Percentiles rank a stretch among this genome's conserved stretches.
These are phyloP conservation scores for Trichoderma sp. DNA, from an alignment of 2,329 filamentous ascomycete species.

Conservation along the genomic window DNA sequence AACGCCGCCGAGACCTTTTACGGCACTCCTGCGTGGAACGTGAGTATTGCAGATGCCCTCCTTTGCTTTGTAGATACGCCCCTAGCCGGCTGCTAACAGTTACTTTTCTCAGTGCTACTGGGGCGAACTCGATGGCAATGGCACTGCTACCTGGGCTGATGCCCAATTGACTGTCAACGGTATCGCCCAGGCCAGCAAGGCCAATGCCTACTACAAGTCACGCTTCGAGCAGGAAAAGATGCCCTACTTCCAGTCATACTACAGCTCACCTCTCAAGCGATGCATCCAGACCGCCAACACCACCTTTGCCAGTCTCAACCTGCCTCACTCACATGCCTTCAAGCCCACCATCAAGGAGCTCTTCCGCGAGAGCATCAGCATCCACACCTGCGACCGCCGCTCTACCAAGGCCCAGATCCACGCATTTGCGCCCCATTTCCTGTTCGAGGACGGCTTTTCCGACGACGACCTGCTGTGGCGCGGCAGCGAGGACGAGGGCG, in stretches of 20 bases:
- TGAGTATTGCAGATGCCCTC: slow-evolving; percentile 36
- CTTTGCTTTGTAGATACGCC: background rate
- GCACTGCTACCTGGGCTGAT: slow-evolving; percentile 63
- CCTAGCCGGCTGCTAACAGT: background rate
- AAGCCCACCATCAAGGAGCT: slow-evolving; percentile 63
- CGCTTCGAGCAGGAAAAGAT: slow-evolving; percentile 56
- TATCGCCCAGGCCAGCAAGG: slow-evolving; percentile 57
- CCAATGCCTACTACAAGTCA: slow-evolving; percentile 60
- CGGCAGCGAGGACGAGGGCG: slow-evolving; percentile 43
- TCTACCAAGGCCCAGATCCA: slow-evolving; percentile 56
- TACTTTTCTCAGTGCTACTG: slow-evolving; percentile 57
- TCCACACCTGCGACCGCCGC: slow-evolving; percentile 69
- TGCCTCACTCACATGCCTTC: slow-evolving; percentile 56
- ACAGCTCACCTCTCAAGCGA: slow-evolving; percentile 63
- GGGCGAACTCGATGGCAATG: slow-evolving; percentile 64
- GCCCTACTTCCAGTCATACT: slow-evolving; percentile 64
- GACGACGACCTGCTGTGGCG: slow-evolving; percentile 55
- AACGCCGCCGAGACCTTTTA: slow-evolving; percentile 66
- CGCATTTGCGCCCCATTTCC: slow-evolving; percentile 52
- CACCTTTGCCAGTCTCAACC: slow-evolving; percentile 57
- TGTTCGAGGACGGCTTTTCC: slow-evolving; percentile 62
- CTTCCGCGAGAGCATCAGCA: slow-evolving; percentile 65
- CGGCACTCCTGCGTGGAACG: slow-evolving; percentile 69
- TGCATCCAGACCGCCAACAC: slow-evolving; percentile 64
- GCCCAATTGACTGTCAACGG: slow-evolving; percentile 62